Evolutionary conservation across 805 yeast species (phyloP), one percentile per base, ranked within the genome.

Genomic region (Wickerhamiella kazuoi): DNA sequence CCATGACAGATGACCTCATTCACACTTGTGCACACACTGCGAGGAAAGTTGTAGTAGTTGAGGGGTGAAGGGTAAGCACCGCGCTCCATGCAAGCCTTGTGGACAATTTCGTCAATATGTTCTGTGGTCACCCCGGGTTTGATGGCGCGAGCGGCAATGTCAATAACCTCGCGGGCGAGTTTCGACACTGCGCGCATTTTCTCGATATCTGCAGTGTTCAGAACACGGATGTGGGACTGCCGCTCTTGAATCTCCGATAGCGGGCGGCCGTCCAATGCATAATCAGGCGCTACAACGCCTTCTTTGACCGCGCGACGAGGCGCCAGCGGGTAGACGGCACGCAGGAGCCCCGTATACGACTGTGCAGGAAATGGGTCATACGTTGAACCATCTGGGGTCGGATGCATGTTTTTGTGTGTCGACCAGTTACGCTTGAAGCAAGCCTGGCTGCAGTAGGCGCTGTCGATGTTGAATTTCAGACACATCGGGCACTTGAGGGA

Each of bases 1-100:
- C 98, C 98, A 59, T 90, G 98, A 57, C 98, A 90, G 44, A 90
- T 80, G 42, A 84, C 76, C 64, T 90, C 98, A 60, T 90, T 90
- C 34, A 90, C 78, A 2, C 95, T 83, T 1, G 94, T 83, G 61
- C 98, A 90, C 32, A 82, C 71, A 18, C 90, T 74, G 56, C 84
- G 86, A 33, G 97, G 96, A 63, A 74, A 90, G 60, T 83, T 80
- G 63, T 77, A 86, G 63, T 90, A 90, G 63, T 90, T 90, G 46
- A 87, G 65, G 3, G 98, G 94, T 11, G 95, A 82, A 16, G 98
- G 98, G 57, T 90, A 90, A 3, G 86, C 83, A 47, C 77, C 75
- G 58, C 95, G 72, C 58, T 81, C 82, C 50, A 86, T 65, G 42
- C 94, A 79, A 52, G 84, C 97, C 38, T 73, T 69, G 56, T 90